Base-by-base conservation (phyloP, 257 asterid species). In the Jacaranda copaia region DNA sequence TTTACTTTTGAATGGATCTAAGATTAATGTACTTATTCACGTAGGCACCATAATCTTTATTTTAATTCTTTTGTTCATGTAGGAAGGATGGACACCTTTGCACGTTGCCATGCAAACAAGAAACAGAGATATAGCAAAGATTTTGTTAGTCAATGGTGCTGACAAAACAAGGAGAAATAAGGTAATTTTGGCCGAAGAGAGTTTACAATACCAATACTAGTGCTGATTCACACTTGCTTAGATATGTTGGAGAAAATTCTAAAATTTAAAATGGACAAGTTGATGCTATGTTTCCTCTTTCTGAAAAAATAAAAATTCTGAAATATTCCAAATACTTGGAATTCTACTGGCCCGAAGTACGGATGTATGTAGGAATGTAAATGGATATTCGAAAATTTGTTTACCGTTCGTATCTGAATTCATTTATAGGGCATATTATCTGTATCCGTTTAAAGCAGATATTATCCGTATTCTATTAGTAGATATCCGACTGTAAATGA, bases 71-170 rank as follows among this genome's bases (percentile, higher is more conserved):
- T 71, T 67, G 64, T 38, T 20, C 11, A 8, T 75, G 42, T 73
- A 95, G 99, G 97, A 88, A 76, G 98, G 98, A 60, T 95, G 99
- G 99, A 91, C 97, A 45, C 94, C 99, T 4, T 76, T 95, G 81
- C 99, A 93, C 9, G 90, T 95, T 60, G 96, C 98, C 75, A 81
- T 91, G 81, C 99, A 95, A 77, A 91, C 96, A 61, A 85, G 99
- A 87, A 91, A 95, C 86, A 85, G 97, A 81, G 83, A 87, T 67
- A 87, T 91, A 73, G 91, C 75, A 1, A 95, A 95, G 87, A 57
- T 93, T 77, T 80, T 95, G 84, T 43, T 93, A 70, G 88, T 90
- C 76, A 89, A 87, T 79, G 97, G 99, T 42, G 99, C 97, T 76
- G 99, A 95, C 78, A 85, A 66, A 71, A 86, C 87, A 46, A 89